Evolutionary conservation across 2,329 filamentous ascomycete species (phyloP).

Genomic region (Talaromyces sp.): DNA sequence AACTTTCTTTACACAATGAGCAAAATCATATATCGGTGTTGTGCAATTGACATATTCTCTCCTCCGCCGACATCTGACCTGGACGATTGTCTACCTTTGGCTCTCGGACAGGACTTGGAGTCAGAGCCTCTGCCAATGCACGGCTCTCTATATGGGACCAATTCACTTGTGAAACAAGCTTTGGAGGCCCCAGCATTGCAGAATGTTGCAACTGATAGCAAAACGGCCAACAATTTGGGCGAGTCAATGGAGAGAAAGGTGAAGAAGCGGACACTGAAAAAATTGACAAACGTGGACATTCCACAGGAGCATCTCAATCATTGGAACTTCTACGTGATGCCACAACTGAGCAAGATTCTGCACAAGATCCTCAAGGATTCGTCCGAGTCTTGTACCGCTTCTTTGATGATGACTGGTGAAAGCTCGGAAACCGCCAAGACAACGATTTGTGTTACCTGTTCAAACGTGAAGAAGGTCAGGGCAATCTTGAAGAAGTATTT

Average conservation of each 20-base stretch:
- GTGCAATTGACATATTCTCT: slow-evolving; percentile 35
- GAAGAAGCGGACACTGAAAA: slow-evolving; percentile 38
- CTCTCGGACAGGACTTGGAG: slow-evolving; percentile 30
- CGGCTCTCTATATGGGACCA: slow-evolving; percentile 13
- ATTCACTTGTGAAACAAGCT: slow-evolving; percentile 9
- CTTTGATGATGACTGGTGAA: slow-evolving; percentile 56
- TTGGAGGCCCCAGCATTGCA: slow-evolving; percentile 10
- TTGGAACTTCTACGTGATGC: slow-evolving; percentile 55
- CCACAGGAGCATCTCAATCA: slow-evolving; percentile 49
- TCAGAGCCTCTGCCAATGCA: slow-evolving; percentile 9
- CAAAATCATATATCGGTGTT: slow-evolving; percentile 38
- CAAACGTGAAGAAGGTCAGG: slow-evolving; percentile 53
- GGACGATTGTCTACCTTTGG: slow-evolving; percentile 37
- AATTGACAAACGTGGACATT: slow-evolving; percentile 46
- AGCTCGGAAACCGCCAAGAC: slow-evolving; percentile 51
- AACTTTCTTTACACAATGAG: slow-evolving; percentile 39
- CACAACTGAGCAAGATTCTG: slow-evolving; percentile 52
- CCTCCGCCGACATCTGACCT: slow-evolving; percentile 35
- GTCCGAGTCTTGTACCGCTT: slow-evolving; percentile 55
- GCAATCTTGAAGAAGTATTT: slow-evolving; percentile 53
- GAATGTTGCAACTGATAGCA: slow-evolving; percentile 13
- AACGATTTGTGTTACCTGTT: slow-evolving; percentile 59
- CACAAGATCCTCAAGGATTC: slow-evolving; percentile 55
- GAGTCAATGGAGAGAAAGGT: slow-evolving; percentile 23
- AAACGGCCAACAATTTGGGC: slow-evolving; percentile 17